Base-by-base conservation (phyloP, 2,329 filamentous ascomycete genomes). In the Karstenula rhodostoma region DNA sequence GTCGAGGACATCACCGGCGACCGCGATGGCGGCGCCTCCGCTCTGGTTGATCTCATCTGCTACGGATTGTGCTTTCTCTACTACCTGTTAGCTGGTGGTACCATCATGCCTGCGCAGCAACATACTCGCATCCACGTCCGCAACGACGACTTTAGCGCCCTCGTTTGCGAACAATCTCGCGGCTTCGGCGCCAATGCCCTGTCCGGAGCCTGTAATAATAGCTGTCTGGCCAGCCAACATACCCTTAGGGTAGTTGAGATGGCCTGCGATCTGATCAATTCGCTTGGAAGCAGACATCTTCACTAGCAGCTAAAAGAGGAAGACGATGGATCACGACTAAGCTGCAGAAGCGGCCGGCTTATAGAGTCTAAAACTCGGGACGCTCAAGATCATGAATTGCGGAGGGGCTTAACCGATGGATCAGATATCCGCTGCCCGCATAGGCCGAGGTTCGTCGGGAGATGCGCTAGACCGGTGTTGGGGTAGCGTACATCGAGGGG, bases 161-260 rank as follows among this genome's bases (percentile, higher is more conserved):
- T 97, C 92, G 61, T 93, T 94, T 13, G 92, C 92, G 72, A 96
- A 96, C 3, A 96, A 80, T 10, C 89, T 85, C 8, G 93, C 93
- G 33, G 90, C 85, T 80, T 96, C 93, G 29, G 92, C 93, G 25
- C 93, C 93, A 75, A 96, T 96, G 61, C 93, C 93, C 77, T 96
- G 92, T 9, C 91, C 92, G 19, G 89, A 88, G 47, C 93, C 92
- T 2, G 93, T 97, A 76, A 96, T 90, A 77, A 97, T 96, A 72
- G 93, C 93, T 17, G 90, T 87, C 76, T 96, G 92, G 55, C 90
- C 90, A 32, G 86, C 86, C 57, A 96, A 86, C 77, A 96, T 83
- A 60, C 93, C 93, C 73, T 87, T 85, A 40, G 93, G 92, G 80
- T 89, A 94, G 81, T 93, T 94, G 70, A 96, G 86, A 78, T 96